A percentile compares a stretch with the other conserved stretches of the same genome.
phyloP scores from a whole-genome alignment of 768 basidiomycete species.

The Pulveroboletus ravenelii region DNA sequence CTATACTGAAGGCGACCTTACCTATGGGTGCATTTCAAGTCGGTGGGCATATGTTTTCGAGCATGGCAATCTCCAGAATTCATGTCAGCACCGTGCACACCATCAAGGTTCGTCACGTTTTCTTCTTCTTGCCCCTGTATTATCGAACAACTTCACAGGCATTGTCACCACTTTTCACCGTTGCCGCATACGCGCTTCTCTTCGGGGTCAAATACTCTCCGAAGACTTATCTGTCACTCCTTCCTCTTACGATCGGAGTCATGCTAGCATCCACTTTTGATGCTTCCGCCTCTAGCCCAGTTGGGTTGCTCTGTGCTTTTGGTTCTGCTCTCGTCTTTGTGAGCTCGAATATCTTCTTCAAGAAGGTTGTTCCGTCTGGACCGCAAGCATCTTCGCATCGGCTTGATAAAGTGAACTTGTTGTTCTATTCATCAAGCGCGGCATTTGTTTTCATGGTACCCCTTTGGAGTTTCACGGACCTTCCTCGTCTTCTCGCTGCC shows the following conservation, averaged over 20 bases:
- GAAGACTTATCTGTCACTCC: conserved; percentile 86
- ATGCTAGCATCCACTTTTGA: conserved; percentile 98
- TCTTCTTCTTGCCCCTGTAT: neutral
- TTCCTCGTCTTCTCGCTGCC: conserved; percentile 57
- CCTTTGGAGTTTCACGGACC: conserved; percentile 88
- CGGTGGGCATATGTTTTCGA: conserved; percentile 95
- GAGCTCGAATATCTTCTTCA: conserved; percentile 98
- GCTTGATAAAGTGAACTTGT: conserved; percentile 94
- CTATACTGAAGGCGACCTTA: conserved; percentile 73
- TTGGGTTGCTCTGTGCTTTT: conserved; percentile 92
- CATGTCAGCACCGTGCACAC: conserved; percentile 98
- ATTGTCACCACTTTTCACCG: conserved; percentile 94
- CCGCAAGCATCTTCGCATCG: conserved; percentile 59
- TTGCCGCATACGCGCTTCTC: conserved; percentile 88
- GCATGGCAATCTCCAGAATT: conserved; percentile 93
- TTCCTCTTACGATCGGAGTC: conserved; percentile 94
- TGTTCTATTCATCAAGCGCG: conserved; percentile 90
- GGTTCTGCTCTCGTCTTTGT: conserved; percentile 97
- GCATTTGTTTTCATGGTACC: conserved; percentile 97
- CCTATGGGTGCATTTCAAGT: conserved; percentile 99
- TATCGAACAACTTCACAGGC: conserved; percentile 51
- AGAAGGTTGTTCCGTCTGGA: conserved; percentile 85
- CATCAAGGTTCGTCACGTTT: conserved; percentile 70
- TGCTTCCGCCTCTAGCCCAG: conserved; percentile 76
- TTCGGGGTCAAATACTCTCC: conserved; percentile 92